These are phyloP conservation scores for Hirsutella minnesotensis DNA, from an alignment of 2,329 filamentous ascomycete species.

Conservation along the genomic window DNA sequence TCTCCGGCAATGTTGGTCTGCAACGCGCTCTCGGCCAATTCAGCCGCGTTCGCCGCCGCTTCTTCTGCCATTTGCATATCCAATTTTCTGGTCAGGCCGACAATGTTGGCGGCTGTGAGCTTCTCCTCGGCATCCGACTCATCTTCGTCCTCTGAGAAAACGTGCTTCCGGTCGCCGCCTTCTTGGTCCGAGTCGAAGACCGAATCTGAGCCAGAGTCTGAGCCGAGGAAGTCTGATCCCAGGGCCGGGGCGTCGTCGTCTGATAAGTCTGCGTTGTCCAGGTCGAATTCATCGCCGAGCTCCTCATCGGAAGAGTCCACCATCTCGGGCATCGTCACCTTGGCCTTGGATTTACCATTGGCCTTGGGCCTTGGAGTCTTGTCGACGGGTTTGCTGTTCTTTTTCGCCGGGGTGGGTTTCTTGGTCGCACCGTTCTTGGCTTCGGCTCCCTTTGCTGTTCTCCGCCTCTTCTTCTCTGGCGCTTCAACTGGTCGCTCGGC, in stretches of 20 bases:
- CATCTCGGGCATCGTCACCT: conserved; percentile 24
- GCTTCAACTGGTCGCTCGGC: conserved; percentile 46
- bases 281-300: conserved; percentile 26
- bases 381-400: conserved; percentile 19
- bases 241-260: conserved; percentile 24
- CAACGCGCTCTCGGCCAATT: conserved; percentile 72
- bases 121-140: conserved; percentile 80
- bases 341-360: conserved; percentile 20
- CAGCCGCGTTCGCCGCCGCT: conserved; percentile 70
- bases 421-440: conserved; percentile 11
- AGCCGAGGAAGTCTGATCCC: conserved; percentile 48
- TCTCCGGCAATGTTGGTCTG: conserved; percentile 90
- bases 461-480: conserved; percentile 9
- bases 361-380: conserved; percentile 9
- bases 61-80: conserved; percentile 68
- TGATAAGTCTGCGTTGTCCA: conserved; percentile 29
- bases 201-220: conserved; percentile 40
- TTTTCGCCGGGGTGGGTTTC: conserved; percentile 14
- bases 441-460: conserved; percentile 10
- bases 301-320: conserved; percentile 36
- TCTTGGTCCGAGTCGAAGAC: conserved; percentile 63
- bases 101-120: conserved; percentile 92
- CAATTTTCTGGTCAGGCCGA: conserved; percentile 74
- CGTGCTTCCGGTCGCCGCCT: conserved; percentile 36
- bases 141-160: conserved; percentile 94